Percentiles rank a stretch among this genome's conserved stretches.
Conservation (phyloP, 192 early-diverging fungal genomes). For the Backusella tarrabulga region DNA sequence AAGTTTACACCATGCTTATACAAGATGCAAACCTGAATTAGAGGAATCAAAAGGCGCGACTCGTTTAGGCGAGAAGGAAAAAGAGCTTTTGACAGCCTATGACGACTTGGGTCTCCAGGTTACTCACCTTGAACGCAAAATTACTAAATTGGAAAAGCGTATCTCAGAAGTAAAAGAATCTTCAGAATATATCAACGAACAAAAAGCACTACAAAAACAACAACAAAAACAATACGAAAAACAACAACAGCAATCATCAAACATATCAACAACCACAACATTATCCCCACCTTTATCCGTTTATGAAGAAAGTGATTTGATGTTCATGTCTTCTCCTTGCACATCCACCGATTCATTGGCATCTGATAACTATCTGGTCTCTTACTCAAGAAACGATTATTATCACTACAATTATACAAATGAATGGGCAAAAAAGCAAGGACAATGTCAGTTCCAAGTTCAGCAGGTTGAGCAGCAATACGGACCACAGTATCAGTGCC, state of each 20-base stretch:
- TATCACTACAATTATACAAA: not conserved
- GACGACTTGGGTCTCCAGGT: slow-evolving; percentile 38
- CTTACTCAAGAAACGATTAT: not conserved
- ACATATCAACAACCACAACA: not conserved
- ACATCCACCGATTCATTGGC: slow-evolving; percentile 1
- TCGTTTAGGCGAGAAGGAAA: slow-evolving; percentile 28
- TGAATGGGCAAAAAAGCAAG: not conserved
- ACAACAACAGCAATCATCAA: not conserved
- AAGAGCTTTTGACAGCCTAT: slow-evolving; percentile 36
- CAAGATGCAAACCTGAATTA: slow-evolving; percentile 21
- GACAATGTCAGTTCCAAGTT: not conserved
- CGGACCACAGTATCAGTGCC: not conserved
- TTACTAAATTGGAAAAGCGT: slow-evolving; percentile 24
- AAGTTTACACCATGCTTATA: slow-evolving; percentile 30
- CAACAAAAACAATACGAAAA: not conserved
- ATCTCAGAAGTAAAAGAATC: slow-evolving; percentile 13
- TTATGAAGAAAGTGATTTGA: not conserved
- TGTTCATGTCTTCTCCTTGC: slow-evolving; percentile 2
- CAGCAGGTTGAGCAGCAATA: not conserved
- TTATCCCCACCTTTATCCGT: not conserved
- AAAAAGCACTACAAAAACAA: not conserved
- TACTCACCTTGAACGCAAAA: slow-evolving; percentile 35
- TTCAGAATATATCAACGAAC: not conserved
- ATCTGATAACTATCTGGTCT: slow-evolving; percentile 3
- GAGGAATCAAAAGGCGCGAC: slow-evolving; percentile 12